phyloP scores from a whole-genome alignment of 192 early-diverging fungal genomes.

The Umbelopsis sp. region DNA sequence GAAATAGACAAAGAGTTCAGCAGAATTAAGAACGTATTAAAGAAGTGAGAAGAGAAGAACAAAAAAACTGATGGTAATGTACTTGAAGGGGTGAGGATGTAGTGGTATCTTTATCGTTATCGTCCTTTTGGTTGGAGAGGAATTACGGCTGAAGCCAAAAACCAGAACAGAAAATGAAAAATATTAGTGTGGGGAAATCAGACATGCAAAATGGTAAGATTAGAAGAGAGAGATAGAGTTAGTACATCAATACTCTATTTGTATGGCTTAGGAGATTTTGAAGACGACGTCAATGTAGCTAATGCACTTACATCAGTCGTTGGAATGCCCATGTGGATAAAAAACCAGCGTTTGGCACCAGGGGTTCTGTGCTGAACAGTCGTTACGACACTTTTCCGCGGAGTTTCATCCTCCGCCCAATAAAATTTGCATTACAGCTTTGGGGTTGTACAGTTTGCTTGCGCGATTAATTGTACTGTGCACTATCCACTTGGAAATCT shows the following conservation, averaged over 20 bases:
- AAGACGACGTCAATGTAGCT: too few relatives aligned
- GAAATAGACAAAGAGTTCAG: background rate
- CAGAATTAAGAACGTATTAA: constrained; percentile 2
- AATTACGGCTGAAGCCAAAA: background rate
- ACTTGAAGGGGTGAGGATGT: background rate
- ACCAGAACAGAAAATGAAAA: background rate
- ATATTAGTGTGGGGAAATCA: too few relatives aligned
- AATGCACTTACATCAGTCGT: background rate
- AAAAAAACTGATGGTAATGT: background rate
- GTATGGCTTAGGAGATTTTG: too few relatives aligned
- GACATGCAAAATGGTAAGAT: background rate
- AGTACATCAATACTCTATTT: background rate
- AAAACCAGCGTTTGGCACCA: background rate
- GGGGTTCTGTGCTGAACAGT: background rate
- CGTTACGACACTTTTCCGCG: too few relatives aligned
- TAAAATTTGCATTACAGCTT: too few relatives aligned
- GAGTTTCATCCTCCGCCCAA: too few relatives aligned
- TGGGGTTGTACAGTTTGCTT: too few relatives aligned
- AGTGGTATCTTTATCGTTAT: constrained; percentile 3
- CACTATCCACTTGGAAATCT: too few relatives aligned
- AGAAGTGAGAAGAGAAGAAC: background rate
- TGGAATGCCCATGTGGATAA: background rate
- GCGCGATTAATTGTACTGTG: too few relatives aligned
- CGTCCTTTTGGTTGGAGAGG: background rate
- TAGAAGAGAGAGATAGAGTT: background rate